Evolutionary conservation across 1,284 basidiomycete genomes (phyloP).

Genomic region (Austroboletus rostrupii): DNA sequence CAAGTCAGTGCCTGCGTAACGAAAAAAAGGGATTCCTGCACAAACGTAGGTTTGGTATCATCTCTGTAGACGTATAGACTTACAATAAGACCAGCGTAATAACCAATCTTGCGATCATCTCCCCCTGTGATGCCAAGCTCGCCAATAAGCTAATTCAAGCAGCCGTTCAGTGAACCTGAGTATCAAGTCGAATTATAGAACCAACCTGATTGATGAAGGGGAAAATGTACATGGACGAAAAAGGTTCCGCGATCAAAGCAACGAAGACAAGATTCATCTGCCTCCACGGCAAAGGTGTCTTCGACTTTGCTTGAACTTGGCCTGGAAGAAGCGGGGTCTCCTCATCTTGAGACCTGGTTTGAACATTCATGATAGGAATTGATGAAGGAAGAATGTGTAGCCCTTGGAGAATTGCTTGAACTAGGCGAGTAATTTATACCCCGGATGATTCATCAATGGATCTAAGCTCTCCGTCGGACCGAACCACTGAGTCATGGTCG

Average conservation of each 20-base stretch:
- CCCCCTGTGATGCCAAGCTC: constrained; percentile 36
- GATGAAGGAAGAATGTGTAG: not conserved
- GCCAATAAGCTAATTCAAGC: constrained; percentile 1
- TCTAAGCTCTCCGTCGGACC: too few species aligned
- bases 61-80: constrained; percentile 2
- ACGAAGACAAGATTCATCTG: constrained; percentile 19
- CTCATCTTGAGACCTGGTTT: constrained; percentile 9
- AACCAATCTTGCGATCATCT: constrained; percentile 56
- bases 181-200: constrained; percentile 10
- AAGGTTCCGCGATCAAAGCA: constrained; percentile 22
- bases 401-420: too few species aligned
- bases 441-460: too few species aligned
- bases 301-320: constrained; percentile 11
- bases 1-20: constrained; percentile 48
- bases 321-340: constrained; percentile 20
- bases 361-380: constrained; percentile 5
- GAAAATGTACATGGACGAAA: constrained; percentile 25
- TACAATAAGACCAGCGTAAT: constrained; percentile 67
- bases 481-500: too few species aligned
- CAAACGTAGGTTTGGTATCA: not conserved
- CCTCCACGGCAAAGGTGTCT: constrained; percentile 24
- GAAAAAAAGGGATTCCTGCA: constrained; percentile 54
- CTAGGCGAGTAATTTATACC: too few species aligned
- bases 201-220: constrained; percentile 9
- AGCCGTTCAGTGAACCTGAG: constrained; percentile 24